These are phyloP conservation scores for Apophysomyces elegans DNA, from an alignment of 371 early-diverging fungal genomes.

Conservation along the genomic window DNA sequence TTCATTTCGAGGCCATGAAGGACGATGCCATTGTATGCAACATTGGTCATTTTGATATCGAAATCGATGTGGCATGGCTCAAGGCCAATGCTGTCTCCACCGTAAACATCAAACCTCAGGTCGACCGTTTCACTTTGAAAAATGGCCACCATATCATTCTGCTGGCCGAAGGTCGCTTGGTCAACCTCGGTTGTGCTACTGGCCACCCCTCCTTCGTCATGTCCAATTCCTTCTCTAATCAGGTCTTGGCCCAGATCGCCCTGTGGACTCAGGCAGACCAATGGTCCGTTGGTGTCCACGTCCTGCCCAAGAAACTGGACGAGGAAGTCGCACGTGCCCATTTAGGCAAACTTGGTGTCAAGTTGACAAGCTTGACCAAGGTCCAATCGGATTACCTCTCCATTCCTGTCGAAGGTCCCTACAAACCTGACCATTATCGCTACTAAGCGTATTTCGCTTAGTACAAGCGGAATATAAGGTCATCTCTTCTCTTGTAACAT, in stretches of 20 bases:
- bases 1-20: slow-evolving; percentile 93
- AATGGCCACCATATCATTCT: slow-evolving; percentile 94
- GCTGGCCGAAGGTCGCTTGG: slow-evolving; percentile 98
- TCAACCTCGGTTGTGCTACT: slow-evolving; percentile 99
- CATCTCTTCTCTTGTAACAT: too few species aligned
- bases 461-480: neutral
- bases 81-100: slow-evolving; percentile 89
- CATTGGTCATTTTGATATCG: slow-evolving; percentile 99
- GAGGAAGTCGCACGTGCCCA: slow-evolving; percentile 98
- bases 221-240: slow-evolving; percentile 99
- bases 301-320: slow-evolving; percentile 98
- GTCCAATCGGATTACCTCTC: slow-evolving; percentile 91
- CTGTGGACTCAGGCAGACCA: slow-evolving; percentile 92
- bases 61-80: slow-evolving; percentile 99
- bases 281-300: slow-evolving; percentile 96
- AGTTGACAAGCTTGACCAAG: slow-evolving; percentile 76
- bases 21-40: slow-evolving; percentile 99
- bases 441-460: slow-evolving; percentile 55
- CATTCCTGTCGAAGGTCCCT: slow-evolving; percentile 89
- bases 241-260: slow-evolving; percentile 98
- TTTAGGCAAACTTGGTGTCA: slow-evolving; percentile 94
- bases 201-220: slow-evolving; percentile 99
- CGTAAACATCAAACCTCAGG: slow-evolving; percentile 98
- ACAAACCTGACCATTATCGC: slow-evolving; percentile 95
- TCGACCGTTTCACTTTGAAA: slow-evolving; percentile 95